Evolutionary conservation across 139 green algal species (phyloP), one percentile per base, ranked within the genome.

Genomic region (Zygnema cylindricum): DNA sequence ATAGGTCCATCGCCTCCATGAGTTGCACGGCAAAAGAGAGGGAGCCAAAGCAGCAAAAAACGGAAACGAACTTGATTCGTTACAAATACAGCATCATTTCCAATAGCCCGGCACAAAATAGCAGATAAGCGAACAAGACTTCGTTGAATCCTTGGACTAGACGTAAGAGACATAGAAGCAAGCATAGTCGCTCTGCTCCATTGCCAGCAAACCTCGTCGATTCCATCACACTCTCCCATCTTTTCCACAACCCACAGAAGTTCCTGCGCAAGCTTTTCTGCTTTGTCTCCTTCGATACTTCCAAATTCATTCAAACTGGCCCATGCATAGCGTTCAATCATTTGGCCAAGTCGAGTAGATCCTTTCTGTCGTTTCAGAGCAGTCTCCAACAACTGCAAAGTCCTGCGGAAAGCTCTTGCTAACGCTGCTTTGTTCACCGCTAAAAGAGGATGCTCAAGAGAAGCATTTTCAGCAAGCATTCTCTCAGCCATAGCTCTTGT

Each of bases 21-120:
- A 0, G 76, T 49, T 21, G 41, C 43, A 2, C 49, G 76, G 69
- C 76, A 83, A 36, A 83, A 54, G 32, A 83, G 30, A 32, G 76
- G 76, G 32, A 83, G 43, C 76, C 76, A 83, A 30, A 69, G 76
- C 76, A 83, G 76, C 76, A 83, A 33, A 32, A 83, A 33, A 33
- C 49, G 76, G 41, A 69, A 49, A 1, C 69, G 76, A 32, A 54
- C 32, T 54, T 83, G 33, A 3, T 69, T 54, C 1, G 43, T 54
- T 33, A 49, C 43, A 36, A 54, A 73, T 3, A 83, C 76, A 32
- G 69, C 76, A 30, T 55, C 41, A 7, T 49, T 69, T 0, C 41
- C 43, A 1, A 83, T 54, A n/a, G 49, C 43, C 43, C 49, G 41
- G 41, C 43, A 33, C 25, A 83, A 49, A 23, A 83, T 83, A 36